Conservation (phyloP, 352 stramenopile genomes). For the Blastocystis sp. region DNA sequence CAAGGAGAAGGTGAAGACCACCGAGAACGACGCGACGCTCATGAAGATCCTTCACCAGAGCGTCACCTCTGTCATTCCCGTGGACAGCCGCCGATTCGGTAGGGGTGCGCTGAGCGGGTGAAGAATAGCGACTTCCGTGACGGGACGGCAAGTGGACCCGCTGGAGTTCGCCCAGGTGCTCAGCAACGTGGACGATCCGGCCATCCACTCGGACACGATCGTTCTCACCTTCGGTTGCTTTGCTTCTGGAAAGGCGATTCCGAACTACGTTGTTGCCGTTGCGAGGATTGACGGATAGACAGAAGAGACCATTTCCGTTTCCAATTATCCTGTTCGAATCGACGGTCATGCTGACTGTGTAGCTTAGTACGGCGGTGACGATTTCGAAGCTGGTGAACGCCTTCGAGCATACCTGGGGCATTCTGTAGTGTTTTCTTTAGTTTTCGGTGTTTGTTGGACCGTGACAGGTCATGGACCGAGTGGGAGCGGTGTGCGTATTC, state of each 20-base stretch:
- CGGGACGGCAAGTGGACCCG: constrained; percentile 44
- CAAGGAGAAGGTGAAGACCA: constrained; percentile 98
- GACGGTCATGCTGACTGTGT: background rate
- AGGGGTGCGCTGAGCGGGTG: constrained; percentile 94
- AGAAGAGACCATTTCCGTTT: constrained; percentile 63
- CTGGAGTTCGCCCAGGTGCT: constrained; percentile 52
- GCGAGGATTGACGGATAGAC: constrained; percentile 92
- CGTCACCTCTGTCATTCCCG: constrained; percentile 89
- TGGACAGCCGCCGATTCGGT: constrained; percentile 88
- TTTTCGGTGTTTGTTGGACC: constrained; percentile 6
- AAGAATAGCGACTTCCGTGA: constrained; percentile 77
- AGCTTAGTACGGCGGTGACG: constrained; percentile 90
- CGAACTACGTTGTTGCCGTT: constrained; percentile 81
- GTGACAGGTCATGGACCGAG: background rate
- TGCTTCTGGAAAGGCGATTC: constrained; percentile 33
- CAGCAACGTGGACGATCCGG: constrained; percentile 76
- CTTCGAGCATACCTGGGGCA: constrained; percentile 96
- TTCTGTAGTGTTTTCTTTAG: constrained; percentile 83
- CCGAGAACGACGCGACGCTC: constrained; percentile 84
- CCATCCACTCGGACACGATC: constrained; percentile 87
- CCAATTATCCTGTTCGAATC: constrained; percentile 56
- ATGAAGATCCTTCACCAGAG: constrained; percentile 99
- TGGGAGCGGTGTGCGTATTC: background rate
- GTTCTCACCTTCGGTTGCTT: constrained; percentile 62
- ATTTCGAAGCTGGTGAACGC: constrained; percentile 91